Conservation (phyloP, 1,139 yeast species). For the Nadsonia starkeyi-henricii region DNA sequence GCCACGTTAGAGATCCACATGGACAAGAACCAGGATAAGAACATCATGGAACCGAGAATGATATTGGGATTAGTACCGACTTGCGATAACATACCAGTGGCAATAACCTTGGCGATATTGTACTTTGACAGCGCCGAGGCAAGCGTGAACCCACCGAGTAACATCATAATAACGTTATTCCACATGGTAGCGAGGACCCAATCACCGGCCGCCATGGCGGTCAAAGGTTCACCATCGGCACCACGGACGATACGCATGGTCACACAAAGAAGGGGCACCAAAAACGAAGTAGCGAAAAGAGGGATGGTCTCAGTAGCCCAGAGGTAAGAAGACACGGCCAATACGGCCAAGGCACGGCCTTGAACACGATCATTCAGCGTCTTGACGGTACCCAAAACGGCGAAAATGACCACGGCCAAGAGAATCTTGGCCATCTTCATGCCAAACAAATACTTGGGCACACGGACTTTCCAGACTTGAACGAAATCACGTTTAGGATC, state of each 20-base stretch:
- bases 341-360: conserved; percentile 70
- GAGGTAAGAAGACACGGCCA: conserved; percentile 61
- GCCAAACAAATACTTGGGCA: conserved; percentile 15
- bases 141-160: conserved; percentile 83
- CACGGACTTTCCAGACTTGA: conserved; percentile 9
- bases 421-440: conserved; percentile 20
- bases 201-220: conserved; percentile 55
- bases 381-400: conserved; percentile 42
- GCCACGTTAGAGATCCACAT: conserved; percentile 98
- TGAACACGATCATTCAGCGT: conserved; percentile 28
- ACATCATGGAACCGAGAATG: conserved; percentile 67
- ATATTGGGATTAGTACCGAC: conserved; percentile 80
- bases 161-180: conserved; percentile 81
- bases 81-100: conserved; percentile 62
- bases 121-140: conserved; percentile 91
- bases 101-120: conserved; percentile 71
- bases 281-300: conserved; percentile 65
- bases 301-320: conserved; percentile 97
- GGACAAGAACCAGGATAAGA: conserved; percentile 68
- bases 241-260: conserved; percentile 52
- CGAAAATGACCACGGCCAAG: conserved; percentile 33
- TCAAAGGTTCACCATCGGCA: conserved; percentile 29
- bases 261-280: conserved; percentile 70
- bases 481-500: conserved; percentile 8
- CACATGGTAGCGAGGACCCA: conserved; percentile 80